Percentiles rank a stretch among this genome's conserved stretches.
Conservation (phyloP, 768 basidiomycete species). For the Lentinus tigrinus region DNA sequence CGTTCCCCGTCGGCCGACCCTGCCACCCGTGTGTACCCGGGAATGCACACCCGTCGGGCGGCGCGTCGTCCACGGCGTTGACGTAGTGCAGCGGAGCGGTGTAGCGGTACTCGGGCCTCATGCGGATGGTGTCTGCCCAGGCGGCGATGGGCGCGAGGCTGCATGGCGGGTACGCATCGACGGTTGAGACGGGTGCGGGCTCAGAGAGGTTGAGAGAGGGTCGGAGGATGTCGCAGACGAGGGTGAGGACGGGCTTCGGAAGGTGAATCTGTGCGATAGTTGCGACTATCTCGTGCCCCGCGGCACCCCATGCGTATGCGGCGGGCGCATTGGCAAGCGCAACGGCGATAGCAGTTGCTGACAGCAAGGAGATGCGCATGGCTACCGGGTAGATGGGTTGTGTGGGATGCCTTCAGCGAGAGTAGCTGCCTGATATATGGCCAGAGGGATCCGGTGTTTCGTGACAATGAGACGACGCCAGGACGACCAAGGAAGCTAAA, state of each 20-base stretch:
- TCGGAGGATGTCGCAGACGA: slow-evolving; percentile 72
- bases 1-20: slow-evolving; percentile 55
- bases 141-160: slow-evolving; percentile 81
- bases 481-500: not conserved
- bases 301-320: slow-evolving; percentile 39
- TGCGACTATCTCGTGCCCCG: slow-evolving; percentile 88
- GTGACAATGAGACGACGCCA: not conserved
- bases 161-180: slow-evolving; percentile 49
- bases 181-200: not conserved
- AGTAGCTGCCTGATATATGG: not conserved
- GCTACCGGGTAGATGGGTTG: not conserved
- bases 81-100: slow-evolving; percentile 77
- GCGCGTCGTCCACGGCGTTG: slow-evolving; percentile 73
- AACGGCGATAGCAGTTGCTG: slow-evolving; percentile 10
- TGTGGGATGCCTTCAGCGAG: not conserved
- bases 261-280: slow-evolving; percentile 94
- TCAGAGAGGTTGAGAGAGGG: slow-evolving; percentile 19
- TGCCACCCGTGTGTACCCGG: slow-evolving; percentile 77
- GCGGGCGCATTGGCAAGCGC: slow-evolving; percentile 13
- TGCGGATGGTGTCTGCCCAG: slow-evolving; percentile 82
- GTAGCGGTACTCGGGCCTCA: slow-evolving; percentile 53
- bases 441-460: not conserved
- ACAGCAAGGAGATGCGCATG: slow-evolving; percentile 19
- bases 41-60: slow-evolving; percentile 72
- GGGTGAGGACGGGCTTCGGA: slow-evolving; percentile 64